Base-by-base conservation (phyloP, 371 early-diverging fungal species). In the Nematocida major region DNA sequence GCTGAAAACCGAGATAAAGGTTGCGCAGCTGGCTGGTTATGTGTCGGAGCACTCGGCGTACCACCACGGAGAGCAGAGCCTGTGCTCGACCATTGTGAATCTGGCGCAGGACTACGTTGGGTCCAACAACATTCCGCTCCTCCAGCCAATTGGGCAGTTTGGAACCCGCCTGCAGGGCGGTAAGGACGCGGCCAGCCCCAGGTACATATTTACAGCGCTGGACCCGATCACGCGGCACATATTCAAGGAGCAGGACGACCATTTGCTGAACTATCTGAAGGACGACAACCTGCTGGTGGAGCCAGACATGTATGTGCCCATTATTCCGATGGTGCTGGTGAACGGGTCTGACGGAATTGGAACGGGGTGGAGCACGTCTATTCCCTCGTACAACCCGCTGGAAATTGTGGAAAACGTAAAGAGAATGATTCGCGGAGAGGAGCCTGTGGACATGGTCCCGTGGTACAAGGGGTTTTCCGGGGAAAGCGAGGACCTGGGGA, bases 271-370 rank as follows among this genome's bases (percentile, higher is more conserved):
- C 5, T 93, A 92, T 80, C 86, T 93, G 63, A 89, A 89, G 42
- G 99, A 99, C 65, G 99, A 98, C 79, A 93, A 92, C 49, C 87
- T 90, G 73, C 82, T 81, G 24, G 93, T 99, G 54, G 99, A 99
- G 85, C 99, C 99, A 11, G 88, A 90, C 67, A 97, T 91, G 91
- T 95, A 93, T 84, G 84, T 97, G 5, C 99, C 99, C 0, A 89
- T 98, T 40, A 80, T 98, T 2, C 99, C 99, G 0, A 90, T 96
- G 91, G 88, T 97, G 0, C 85, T 98, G 22, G 88, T 97, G 7
- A 99, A 99, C 83, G 98, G 98, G 32, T 88, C 91, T 0, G 93
- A 95, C 32, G 99, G 99, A 78, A 98, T 99, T 68, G 98, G 99
- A 40, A 99, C 98, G 13, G 99, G 90, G 0, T 89, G 89, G 89